A percentile compares a stretch with the other conserved stretches of the same genome.
phyloP scores from a whole-genome alignment of 495 filamentous ascomycete genomes.

The Margaritispora aquatica region DNA sequence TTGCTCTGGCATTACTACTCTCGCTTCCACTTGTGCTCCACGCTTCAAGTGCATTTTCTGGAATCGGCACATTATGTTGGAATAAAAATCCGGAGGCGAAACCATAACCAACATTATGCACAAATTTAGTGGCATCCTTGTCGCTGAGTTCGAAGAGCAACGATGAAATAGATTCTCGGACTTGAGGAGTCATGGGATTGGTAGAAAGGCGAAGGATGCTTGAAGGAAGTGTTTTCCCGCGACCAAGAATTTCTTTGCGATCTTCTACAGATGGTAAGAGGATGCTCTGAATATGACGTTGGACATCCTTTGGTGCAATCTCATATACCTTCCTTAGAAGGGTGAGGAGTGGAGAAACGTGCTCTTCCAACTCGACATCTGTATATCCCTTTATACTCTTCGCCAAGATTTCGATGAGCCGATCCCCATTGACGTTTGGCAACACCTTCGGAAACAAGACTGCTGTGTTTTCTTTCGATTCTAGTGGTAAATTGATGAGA shows the following conservation, averaged over 20 bases:
- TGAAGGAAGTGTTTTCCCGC: constrained; percentile 66
- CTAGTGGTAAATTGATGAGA: constrained; percentile 70
- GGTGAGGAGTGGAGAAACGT: constrained; percentile 63
- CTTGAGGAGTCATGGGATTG: constrained; percentile 57
- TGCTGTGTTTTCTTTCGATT: constrained; percentile 27
- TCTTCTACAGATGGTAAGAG: constrained; percentile 78
- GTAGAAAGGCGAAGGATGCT: constrained; percentile 75
- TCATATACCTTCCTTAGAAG: constrained; percentile 67
- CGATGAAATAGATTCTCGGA: constrained; percentile 69
- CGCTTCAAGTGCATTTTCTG: constrained; percentile 56
- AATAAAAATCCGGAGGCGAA: constrained; percentile 87
- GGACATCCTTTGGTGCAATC: constrained; percentile 57
- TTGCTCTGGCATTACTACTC: constrained; percentile 17
- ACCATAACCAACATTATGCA: constrained; percentile 83
- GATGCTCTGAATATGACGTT: constrained; percentile 53
- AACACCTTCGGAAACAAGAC: constrained; percentile 62
- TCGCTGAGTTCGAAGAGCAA: constrained; percentile 84
- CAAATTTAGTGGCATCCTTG: constrained; percentile 63
- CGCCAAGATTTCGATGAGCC: constrained; percentile 68
- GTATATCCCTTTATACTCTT: constrained; percentile 52
- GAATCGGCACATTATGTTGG: constrained; percentile 71
- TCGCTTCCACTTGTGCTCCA: constrained; percentile 35
- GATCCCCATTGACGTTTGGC: constrained; percentile 55
- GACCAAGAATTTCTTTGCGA: constrained; percentile 71
- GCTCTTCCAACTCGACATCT: constrained; percentile 61